Percentiles rank a stretch among this genome's conserved stretches.
Evolutionary conservation across 495 filamentous ascomycete genomes (phyloP).

Genomic region (Neurospora cerealis): DNA sequence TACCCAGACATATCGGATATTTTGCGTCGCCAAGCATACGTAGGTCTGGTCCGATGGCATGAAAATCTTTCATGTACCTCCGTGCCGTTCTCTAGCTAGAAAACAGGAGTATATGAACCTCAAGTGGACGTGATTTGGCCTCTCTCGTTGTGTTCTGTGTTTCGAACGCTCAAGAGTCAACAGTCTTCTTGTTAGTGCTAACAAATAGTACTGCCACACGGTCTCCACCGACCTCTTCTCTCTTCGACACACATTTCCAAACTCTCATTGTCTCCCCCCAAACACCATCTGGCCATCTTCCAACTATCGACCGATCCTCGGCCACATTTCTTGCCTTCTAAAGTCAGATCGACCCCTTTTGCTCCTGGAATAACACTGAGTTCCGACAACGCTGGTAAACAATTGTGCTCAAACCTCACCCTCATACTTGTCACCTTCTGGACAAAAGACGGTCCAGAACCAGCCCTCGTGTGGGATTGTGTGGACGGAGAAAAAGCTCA

Average conservation of each 20-base stretch:
- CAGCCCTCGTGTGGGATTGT: not conserved
- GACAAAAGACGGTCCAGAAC: not conserved
- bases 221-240: not conserved
- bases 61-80: not conserved
- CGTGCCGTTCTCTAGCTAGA: not conserved
- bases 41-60: not conserved
- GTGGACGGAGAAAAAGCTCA: not conserved
- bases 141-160: not conserved
- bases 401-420: not conserved
- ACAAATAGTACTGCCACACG: not conserved
- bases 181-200: not conserved
- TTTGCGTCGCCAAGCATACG: not conserved
- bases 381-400: not conserved
- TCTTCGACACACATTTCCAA: not conserved
- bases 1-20: not conserved
- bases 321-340: not conserved
- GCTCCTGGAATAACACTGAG: not conserved
- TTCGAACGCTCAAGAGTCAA: not conserved
- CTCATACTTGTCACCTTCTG: not conserved
- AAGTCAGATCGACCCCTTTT: not conserved
- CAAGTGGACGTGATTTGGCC: not conserved
- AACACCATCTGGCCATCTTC: not conserved
- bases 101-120: not conserved
- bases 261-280: not conserved
- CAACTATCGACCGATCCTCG: not conserved